Conservation (phyloP, 495 filamentous ascomycete species). For the Xylaria grammica region DNA sequence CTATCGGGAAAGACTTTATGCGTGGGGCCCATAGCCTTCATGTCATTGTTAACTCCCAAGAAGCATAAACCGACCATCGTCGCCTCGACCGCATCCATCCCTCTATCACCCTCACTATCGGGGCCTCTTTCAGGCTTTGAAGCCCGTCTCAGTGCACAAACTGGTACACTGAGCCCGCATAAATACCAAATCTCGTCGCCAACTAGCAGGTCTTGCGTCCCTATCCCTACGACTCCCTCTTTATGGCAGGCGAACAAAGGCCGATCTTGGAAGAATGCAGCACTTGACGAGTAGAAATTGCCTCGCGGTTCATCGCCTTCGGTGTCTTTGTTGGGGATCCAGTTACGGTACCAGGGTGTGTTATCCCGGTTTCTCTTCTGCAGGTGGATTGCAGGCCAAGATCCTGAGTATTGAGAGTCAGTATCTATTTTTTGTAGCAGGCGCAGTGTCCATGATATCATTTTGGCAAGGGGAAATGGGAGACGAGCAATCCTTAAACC, state of each 20-base stretch:
- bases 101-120: background rate
- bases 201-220: background rate
- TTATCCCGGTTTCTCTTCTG: constrained; percentile 6
- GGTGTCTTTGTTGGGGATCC: background rate
- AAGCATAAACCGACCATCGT: background rate
- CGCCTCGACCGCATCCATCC: background rate
- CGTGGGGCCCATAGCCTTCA: background rate
- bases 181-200: constrained; percentile 13
- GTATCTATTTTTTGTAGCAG: no score
- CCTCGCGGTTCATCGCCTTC: background rate
- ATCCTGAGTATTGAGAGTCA: no score
- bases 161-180: background rate
- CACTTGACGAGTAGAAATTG: background rate
- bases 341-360: constrained; percentile 1
- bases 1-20: background rate
- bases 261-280: background rate
- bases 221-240: background rate
- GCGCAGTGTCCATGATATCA: no score
- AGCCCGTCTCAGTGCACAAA: constrained; percentile 5
- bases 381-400: constrained; percentile 2
- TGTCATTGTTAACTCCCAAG: constrained; percentile 9
- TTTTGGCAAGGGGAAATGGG: no score
- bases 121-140: background rate
- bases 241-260: background rate
- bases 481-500: no score